These are phyloP conservation scores for Corymbia citriodora DNA, from an alignment of 441 rosid species.

Conservation along the genomic window DNA sequence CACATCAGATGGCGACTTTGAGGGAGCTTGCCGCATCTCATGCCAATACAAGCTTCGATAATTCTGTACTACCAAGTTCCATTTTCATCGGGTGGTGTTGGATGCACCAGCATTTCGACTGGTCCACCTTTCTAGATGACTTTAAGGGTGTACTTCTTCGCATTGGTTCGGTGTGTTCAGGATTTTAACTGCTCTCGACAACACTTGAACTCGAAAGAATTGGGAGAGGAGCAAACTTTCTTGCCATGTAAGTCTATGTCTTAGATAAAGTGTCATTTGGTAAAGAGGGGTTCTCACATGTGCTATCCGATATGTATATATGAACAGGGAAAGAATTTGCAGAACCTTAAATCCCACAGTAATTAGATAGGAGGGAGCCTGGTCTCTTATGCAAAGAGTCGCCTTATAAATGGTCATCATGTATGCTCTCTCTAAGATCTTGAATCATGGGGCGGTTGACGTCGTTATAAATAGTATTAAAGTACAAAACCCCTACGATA, in stretches of 20 bases:
- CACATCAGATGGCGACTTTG: not conserved
- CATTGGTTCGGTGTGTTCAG: not conserved
- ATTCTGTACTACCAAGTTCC: not conserved
- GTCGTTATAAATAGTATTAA: not conserved
- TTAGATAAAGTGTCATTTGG: not conserved
- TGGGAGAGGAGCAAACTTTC: not conserved
- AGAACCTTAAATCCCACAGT: not conserved
- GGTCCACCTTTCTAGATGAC: not conserved
- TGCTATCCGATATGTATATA: not conserved
- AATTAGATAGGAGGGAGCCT: not conserved
- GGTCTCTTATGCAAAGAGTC: not conserved
- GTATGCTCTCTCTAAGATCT: not conserved
- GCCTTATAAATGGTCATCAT: not conserved
- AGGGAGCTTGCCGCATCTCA: not conserved
- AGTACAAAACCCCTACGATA: not conserved
- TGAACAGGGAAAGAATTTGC: not conserved
- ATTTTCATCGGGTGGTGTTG: not conserved
- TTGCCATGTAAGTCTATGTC: not conserved
- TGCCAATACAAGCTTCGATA: not conserved
- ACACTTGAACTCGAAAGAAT: not conserved
- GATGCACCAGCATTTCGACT: not conserved
- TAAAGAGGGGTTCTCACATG: not conserved
- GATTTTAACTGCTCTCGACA: not conserved
- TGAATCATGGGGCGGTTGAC: fast-evolving
- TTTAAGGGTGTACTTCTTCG: not conserved